Conservation (phyloP, 2,329 filamentous ascomycete species). For the Neocucurbitaria cava region DNA sequence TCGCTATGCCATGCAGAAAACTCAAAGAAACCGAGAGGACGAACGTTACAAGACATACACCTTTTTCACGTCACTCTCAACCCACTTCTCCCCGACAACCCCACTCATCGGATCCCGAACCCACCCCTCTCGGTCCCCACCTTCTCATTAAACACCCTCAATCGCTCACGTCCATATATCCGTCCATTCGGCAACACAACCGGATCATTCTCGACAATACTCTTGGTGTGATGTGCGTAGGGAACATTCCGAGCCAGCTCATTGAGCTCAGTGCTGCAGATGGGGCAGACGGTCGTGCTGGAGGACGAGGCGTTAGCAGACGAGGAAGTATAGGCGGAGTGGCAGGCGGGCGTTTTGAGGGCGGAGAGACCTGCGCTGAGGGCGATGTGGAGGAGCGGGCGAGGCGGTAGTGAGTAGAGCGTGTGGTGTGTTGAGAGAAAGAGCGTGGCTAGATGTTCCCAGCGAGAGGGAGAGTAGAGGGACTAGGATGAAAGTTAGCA, state of each 20-base stretch:
- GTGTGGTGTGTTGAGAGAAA: conserved; percentile 88
- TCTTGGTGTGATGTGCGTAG: conserved; percentile 94
- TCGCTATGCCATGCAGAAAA: conserved; percentile 15
- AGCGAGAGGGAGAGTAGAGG: conserved; percentile 77
- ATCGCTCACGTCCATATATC: conserved; percentile 78
- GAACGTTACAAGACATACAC: conserved; percentile 79
- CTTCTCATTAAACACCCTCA: conserved; percentile 81
- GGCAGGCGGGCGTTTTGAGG: conserved; percentile 93
- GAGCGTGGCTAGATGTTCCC: conserved; percentile 76
- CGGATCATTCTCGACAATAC: conserved; percentile 86
- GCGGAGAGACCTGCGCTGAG: conserved; percentile 90
- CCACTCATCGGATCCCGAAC: conserved; percentile 77
- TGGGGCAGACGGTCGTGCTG: conserved; percentile 81
- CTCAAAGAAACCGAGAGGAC: not conserved
- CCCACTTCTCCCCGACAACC: conserved; percentile 61
- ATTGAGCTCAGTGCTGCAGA: conserved; percentile 95
- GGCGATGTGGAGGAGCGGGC: conserved; percentile 87
- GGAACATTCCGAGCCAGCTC: conserved; percentile 87
- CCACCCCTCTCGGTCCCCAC: conserved; percentile 69
- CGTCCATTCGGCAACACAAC: conserved; percentile 86
- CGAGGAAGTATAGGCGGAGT: conserved; percentile 69
- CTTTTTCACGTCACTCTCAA: conserved; percentile 72
- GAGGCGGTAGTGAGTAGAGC: conserved; percentile 80
- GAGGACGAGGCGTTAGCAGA: conserved; percentile 64
- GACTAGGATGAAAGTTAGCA: conserved; percentile 55